Evolutionary conservation across 1,139 yeast genomes (phyloP), one percentile per base, ranked within the genome.

Genomic region (Geotrichum fermentans): DNA sequence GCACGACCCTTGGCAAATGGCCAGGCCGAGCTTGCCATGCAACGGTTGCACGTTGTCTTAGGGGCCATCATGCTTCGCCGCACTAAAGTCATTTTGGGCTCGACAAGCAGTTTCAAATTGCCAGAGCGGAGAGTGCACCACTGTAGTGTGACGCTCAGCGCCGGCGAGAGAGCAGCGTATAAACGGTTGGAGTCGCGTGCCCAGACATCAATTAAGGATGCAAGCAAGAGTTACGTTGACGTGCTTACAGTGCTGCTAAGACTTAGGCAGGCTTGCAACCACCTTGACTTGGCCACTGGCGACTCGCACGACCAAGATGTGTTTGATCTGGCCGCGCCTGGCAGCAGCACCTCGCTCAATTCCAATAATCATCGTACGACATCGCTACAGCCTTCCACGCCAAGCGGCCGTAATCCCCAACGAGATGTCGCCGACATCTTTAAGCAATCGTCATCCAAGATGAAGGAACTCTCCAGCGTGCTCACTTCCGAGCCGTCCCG

Each of bases 11-110:
- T 53, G 42, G 52, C 52, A 4, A 46, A 39, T n/a, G 61, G 59
- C 10, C 45, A 51, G 4, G 52, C 54, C 11, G 45, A 47, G 11
- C 42, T 51, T 26, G 66, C 66, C 2, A 46, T 59, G 49, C 52
- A 56, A 29, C 43, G 63, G 33, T 54, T 67, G 11, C 59, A 55
- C 20, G 47, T 53, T 34, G 52, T 62, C 47, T 71, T 65, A 63
- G 68, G 61, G 43, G 68, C 75, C 3, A 66, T 79, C 18, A 73
- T 83, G 74, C 63, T 83, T 39, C 67, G 92, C 46, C 69, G 92
- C 38, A 79, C 82, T 1, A 83, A 83, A 56, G 67, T 58, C 6
- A 63, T 67, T 24, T 47, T 71, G 3, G 45, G 54, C 40, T 45
- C 54, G 42, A 49, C 56, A 53, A 58, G 61, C 39, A 22, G 30